Evolutionary conservation across 805 yeast genomes (phyloP), one percentile per base, ranked within the genome.

Genomic region (Metschnikowia corniflorae): DNA sequence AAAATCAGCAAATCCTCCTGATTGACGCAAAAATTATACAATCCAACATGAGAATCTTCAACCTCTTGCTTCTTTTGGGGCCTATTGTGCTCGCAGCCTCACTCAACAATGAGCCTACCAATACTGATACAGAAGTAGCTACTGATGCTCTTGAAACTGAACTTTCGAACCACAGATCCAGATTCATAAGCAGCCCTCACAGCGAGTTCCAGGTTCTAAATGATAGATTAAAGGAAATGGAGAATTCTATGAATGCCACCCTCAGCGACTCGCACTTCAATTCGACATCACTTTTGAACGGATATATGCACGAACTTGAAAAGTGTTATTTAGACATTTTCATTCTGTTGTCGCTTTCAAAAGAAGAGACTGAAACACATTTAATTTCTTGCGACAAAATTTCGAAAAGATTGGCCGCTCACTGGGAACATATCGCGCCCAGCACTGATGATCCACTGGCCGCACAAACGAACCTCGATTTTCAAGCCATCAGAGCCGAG

Each of bases 321-420:
- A 16, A 27, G 14, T 7, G 28, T 14, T 28, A 27, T 16, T 37
- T 23, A 16, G 36, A 37, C 5, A 19, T 31, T 3, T 26, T 27
- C 23, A 33, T 37, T 27, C 40, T 37, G 40, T 31, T 37, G 17
- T 31, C 35, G 2, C 29, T 37, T 9, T 15, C 29, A 9, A 21
- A 13, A 6, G 10, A 8, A 5, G 40, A 37, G 9, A 14, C 16
- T 8, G 18, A 14, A 7, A 10, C 7, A 2, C 27, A 26, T 17
- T n/a, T 36, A 16, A 17, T 17, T 20, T 13, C 4, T 5, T 31
- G 34, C 18, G 14, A 36, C 9, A 9, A 16, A 7, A 17, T 36
- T n/a, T 36, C 34, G 12, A 13, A 14, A 3, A 21, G 12, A 10
- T 30, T 36, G 28, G 31, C 31, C 3, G 30, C 5, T 2, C 22